A percentile compares a stretch with the other conserved stretches of the same genome.
Conservation (phyloP, 1,139 yeast genomes). For the Kluyveromyces sp. region DNA sequence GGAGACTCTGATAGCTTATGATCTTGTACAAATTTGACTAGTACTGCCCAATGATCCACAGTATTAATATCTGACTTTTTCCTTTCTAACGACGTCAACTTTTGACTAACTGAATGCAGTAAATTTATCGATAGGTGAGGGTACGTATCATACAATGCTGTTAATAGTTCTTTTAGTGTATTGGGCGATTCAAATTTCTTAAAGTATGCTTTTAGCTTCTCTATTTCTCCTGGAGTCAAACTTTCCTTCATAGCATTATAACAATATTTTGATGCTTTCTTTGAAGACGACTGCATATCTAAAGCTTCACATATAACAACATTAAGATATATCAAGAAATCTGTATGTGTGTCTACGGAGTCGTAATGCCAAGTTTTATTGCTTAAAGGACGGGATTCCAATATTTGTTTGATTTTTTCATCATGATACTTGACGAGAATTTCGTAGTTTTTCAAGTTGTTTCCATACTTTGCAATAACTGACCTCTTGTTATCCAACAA, state of each 20-base stretch:
- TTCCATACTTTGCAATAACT: constrained; percentile 5
- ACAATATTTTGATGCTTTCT: constrained; percentile 14
- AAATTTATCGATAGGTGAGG: constrained; percentile 23
- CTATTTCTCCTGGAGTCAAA: constrained; percentile 13
- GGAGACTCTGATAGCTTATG: constrained; percentile 15
- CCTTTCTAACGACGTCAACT: constrained; percentile 2
- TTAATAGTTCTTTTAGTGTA: constrained; percentile 10
- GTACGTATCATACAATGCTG: constrained; percentile 21
- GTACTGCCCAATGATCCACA: constrained; percentile 13
- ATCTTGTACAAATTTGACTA: constrained; percentile 19
- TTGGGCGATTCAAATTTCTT: constrained; percentile 13
- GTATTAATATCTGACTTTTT: constrained; percentile 10
- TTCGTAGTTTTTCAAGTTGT: constrained; percentile 14
- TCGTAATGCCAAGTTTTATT: neutral
- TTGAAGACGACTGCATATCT: constrained; percentile 9
- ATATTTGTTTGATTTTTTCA: constrained; percentile 7
- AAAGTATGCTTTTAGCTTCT: constrained; percentile 9
- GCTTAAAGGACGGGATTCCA: constrained; percentile 6
- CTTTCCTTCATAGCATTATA: constrained; percentile 15
- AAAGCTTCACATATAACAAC: constrained; percentile 20
- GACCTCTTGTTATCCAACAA: constrained; percentile 17
- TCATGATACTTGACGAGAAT: constrained; percentile 8
- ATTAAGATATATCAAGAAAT: constrained; percentile 17
- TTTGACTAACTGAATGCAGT: constrained; percentile 13
- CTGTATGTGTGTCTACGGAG: constrained; percentile 10